Evolutionary conservation across 2,329 filamentous ascomycete genomes (phyloP).

Genomic region (Ophiognomonia clavigignenti-juglandacearum): DNA sequence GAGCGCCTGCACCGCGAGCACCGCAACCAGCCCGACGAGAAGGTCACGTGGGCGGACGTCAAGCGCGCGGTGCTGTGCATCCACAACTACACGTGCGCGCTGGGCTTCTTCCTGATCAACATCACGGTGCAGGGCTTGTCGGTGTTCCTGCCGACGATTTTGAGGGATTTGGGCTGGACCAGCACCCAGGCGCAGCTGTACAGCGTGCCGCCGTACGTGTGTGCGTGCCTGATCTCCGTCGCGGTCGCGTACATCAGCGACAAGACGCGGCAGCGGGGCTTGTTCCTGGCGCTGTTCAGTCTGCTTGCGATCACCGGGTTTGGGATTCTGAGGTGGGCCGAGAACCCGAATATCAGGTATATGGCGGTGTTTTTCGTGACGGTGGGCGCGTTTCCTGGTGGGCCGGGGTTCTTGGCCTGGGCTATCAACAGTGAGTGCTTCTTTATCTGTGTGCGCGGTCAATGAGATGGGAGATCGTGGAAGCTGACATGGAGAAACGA

Average conservation of each 20-base stretch:
- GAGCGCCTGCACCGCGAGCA: conserved; percentile 47
- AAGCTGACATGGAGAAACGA: neutral
- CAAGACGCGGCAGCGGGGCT: conserved; percentile 36
- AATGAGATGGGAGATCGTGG: no score
- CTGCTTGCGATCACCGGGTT: conserved; percentile 45
- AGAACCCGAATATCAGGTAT: conserved; percentile 38
- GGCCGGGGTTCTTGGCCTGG: conserved; percentile 54
- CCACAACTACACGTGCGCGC: conserved; percentile 54
- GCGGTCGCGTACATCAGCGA: conserved; percentile 34
- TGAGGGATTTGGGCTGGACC: conserved; percentile 36
- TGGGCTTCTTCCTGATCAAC: conserved; percentile 56
- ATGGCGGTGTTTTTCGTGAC: conserved; percentile 52
- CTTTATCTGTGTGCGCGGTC: no score
- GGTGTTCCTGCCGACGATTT: conserved; percentile 45
- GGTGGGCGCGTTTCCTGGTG: conserved; percentile 52
- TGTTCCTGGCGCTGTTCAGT: conserved; percentile 35
- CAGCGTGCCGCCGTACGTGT: conserved; percentile 39
- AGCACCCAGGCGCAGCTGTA: conserved; percentile 36
- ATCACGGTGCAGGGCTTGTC: conserved; percentile 52
- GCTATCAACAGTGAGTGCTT: conserved; percentile 41
- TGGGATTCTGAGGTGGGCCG: conserved; percentile 42
- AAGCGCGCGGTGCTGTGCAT: conserved; percentile 48
- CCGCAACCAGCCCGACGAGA: conserved; percentile 38
- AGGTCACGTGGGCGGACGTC: conserved; percentile 43
- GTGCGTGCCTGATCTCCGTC: conserved; percentile 35